Percentiles rank a stretch among this genome's conserved stretches.
These are phyloP conservation scores for Kodamaea derodonti DNA, from an alignment of 1,139 yeast species.

Conservation along the genomic window DNA sequence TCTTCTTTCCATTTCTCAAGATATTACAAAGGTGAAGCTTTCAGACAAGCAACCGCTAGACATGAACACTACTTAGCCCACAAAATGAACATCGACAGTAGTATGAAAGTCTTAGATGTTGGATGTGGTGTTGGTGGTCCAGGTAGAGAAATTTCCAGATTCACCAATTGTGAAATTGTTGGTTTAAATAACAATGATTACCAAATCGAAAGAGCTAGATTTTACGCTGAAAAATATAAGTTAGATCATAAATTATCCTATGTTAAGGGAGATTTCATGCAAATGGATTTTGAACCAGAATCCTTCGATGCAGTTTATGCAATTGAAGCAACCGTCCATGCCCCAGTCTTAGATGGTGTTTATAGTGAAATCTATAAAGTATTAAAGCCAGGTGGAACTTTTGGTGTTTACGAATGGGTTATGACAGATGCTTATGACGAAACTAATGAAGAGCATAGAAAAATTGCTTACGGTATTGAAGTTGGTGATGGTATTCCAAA, in stretches of 20 bases:
- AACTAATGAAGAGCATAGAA: slow-evolving; percentile 82
- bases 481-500: slow-evolving; percentile 98
- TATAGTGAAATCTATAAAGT: slow-evolving; percentile 93
- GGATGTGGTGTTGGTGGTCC: slow-evolving; percentile 99
- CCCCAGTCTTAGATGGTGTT: slow-evolving; percentile 95
- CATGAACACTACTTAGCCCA: slow-evolving; percentile 94
- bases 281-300: slow-evolving; percentile 90
- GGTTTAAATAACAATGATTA: slow-evolving; percentile 97
- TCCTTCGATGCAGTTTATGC: slow-evolving; percentile 96
- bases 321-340: slow-evolving; percentile 97
- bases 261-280: slow-evolving; percentile 98
- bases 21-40: slow-evolving; percentile 89
- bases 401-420: slow-evolving; percentile 99
- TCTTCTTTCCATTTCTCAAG: slow-evolving; percentile 97
- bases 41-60: slow-evolving; percentile 92
- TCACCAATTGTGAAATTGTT: slow-evolving; percentile 80
- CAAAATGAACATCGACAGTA: slow-evolving; percentile 74
- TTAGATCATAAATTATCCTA: slow-evolving; percentile 73
- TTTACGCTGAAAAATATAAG: slow-evolving; percentile 65
- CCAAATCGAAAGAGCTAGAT: slow-evolving; percentile 89
- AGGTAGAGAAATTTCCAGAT: slow-evolving; percentile 91
- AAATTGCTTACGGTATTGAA: slow-evolving; percentile 95
- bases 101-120: slow-evolving; percentile 90
- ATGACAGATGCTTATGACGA: slow-evolving; percentile 95
- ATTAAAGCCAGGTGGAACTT: slow-evolving; percentile 94